Percentiles rank a stretch among this genome's conserved stretches.
phyloP scores from a whole-genome alignment of 225 moss, liverwort and hornwort genomes.

The Bryoerythrophyllum caledonicum region DNA sequence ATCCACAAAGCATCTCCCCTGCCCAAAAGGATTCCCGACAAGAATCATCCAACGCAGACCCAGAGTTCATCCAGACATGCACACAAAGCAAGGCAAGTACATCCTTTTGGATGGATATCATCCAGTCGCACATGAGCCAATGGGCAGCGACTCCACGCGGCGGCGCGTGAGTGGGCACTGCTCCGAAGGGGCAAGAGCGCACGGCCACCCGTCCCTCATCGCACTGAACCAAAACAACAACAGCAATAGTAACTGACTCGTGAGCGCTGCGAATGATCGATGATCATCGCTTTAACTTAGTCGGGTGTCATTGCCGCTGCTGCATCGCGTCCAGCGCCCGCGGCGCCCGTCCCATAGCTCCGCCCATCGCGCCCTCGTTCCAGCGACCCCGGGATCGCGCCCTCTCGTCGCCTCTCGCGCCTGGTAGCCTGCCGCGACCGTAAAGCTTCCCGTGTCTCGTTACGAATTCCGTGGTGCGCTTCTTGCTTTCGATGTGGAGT shows the following conservation, averaged over 20 bases:
- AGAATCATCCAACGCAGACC: too few relatives aligned
- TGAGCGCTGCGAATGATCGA: background rate
- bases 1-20: too few relatives aligned
- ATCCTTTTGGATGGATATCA: background rate
- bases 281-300: background rate
- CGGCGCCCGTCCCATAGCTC: constrained; percentile 2
- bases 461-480: background rate
- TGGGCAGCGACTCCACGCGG: background rate
- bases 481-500: background rate
- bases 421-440: background rate
- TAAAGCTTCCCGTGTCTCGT: background rate
- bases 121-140: background rate
- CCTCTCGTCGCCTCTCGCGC: background rate
- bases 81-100: too few relatives aligned
- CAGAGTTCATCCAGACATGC: too few relatives aligned
- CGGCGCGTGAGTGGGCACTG: background rate
- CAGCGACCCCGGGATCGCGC: background rate
- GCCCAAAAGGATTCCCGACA: too few relatives aligned
- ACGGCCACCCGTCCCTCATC: constrained; percentile 26
- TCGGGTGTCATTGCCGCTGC: too few relatives aligned
- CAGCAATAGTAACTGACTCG: background rate
- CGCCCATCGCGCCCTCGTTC: constrained; percentile 2
- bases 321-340: too few relatives aligned
- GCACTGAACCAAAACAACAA: background rate
- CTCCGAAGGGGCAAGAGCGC: background rate